Percentiles rank a stretch among this genome's conserved stretches.
Conservation (phyloP, 495 filamentous ascomycete species). For the Stereocaulon alpinum region DNA sequence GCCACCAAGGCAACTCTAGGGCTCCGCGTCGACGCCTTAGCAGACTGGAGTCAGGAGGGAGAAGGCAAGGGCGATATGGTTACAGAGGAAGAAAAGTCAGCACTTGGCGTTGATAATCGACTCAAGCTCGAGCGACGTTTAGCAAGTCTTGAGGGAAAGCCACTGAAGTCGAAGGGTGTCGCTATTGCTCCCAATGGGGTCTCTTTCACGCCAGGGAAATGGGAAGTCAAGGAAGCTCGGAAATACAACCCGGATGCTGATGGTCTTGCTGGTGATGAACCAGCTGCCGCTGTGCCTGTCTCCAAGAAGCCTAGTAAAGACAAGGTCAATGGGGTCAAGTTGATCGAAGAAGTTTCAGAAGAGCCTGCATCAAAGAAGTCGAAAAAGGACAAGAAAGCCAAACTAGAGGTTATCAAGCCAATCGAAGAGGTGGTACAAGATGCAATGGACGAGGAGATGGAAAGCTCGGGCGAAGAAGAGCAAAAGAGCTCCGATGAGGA, state of each 20-base stretch:
- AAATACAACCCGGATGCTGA: conserved; percentile 96
- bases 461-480: conserved; percentile 42
- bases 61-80: conserved; percentile 53
- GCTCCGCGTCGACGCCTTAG: conserved; percentile 84
- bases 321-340: conserved; percentile 34
- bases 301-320: conserved; percentile 43
- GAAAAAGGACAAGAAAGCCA: conserved; percentile 23
- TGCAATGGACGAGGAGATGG: conserved; percentile 35
- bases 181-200: conserved; percentile 65
- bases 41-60: conserved; percentile 56
- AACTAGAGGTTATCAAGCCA: conserved; percentile 25
- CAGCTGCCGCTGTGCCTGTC: conserved; percentile 36
- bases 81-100: conserved; percentile 77
- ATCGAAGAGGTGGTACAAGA: conserved; percentile 38
- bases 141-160: conserved; percentile 80
- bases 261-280: conserved; percentile 63
- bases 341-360: conserved; percentile 36
- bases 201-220: conserved; percentile 55
- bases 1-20: conserved; percentile 87
- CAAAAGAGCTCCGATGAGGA: conserved; percentile 15
- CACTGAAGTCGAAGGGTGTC: conserved; percentile 64
- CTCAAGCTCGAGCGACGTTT: conserved; percentile 78
- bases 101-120: conserved; percentile 61
- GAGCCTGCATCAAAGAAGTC: conserved; percentile 20
- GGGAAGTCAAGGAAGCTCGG: conserved; percentile 84